Base-by-base conservation (phyloP, 345 rosid genomes). In the Crucihimalaya himalaica region DNA sequence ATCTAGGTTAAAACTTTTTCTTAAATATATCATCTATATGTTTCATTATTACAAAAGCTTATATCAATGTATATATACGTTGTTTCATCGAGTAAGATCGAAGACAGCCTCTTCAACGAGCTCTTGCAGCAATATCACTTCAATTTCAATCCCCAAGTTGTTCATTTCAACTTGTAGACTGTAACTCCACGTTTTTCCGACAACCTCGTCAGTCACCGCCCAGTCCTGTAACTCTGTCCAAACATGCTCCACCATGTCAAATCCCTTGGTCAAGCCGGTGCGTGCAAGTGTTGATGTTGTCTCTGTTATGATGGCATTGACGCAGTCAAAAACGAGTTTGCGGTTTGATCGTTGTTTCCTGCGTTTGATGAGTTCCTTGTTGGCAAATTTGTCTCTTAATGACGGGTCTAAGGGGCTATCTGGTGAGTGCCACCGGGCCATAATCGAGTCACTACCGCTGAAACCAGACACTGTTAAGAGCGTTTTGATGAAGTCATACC, bases 321-420 rank as follows among this genome's bases (percentile, higher is more conserved):
- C 87, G 73, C 86, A 81, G 84, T 92, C 98, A 11, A 89, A 92
- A 2, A 81, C 76, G 3, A 92, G 97, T 78, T 86, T 92, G 70
- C 76, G 56, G 75, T 74, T 84, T 34, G 96, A 87, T 57, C 88
- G 76, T 66, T 84, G 65, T 73, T 86, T 90, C 80, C 93, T 82
- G 71, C 83, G 83, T 78, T 79, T 88, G 74, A 87, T 45, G 32
- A 51, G 79, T 42, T 83, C 87, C 80, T 84, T 85, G 32, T 84
- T 78, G 34, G 82, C 76, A 63, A 80, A 83, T 68, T 76, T 83
- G 64, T 87, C 86, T 79, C 88, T 85, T 79, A 92, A 29, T 59
- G 82, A 80, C 25, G 96, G 97, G 45, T 90, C 98, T 48, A 92
- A 72, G 8, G 97, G 98, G 63, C 88, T 86, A 54, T 85, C 88